Conservation (phyloP, 2,329 filamentous ascomycete genomes). For the Trichoderma polysporum region DNA sequence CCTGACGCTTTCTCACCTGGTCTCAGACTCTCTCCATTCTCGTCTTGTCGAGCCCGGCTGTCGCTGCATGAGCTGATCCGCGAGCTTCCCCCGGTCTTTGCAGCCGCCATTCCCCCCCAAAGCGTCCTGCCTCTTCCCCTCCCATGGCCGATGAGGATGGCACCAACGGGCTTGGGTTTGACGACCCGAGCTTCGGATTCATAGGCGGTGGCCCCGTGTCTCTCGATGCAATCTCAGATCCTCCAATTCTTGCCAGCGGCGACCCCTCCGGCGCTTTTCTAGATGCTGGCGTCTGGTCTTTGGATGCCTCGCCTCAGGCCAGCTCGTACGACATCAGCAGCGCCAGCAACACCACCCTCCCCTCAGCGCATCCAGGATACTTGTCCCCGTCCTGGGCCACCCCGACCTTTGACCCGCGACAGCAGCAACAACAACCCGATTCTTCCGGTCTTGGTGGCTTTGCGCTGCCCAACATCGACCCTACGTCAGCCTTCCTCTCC, state of each 20-base stretch:
- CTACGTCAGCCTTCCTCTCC: constrained; percentile 36
- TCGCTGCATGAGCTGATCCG: constrained; percentile 20
- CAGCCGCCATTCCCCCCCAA: not conserved
- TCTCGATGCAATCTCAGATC: constrained; percentile 34
- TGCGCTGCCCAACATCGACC: constrained; percentile 36
- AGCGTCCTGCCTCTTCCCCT: constrained; percentile 15
- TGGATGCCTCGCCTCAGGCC: constrained; percentile 49
- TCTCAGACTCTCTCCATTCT: constrained; percentile 14
- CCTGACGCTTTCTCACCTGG: constrained; percentile 14
- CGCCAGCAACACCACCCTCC: constrained; percentile 38
- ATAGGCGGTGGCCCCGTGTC: constrained; percentile 35
- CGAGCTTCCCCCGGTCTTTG: constrained; percentile 16
- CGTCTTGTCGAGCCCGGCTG: constrained; percentile 1
- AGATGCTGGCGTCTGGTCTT: constrained; percentile 44
- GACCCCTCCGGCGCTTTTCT: constrained; percentile 38
- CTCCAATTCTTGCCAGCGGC: constrained; percentile 32
- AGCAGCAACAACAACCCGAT: constrained; percentile 31
- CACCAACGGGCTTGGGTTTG: constrained; percentile 44
- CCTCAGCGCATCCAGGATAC: constrained; percentile 36
- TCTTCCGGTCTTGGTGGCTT: constrained; percentile 36
- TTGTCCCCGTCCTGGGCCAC: constrained; percentile 38
- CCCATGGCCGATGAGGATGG: constrained; percentile 43
- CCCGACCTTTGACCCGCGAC: constrained; percentile 33
- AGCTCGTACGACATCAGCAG: constrained; percentile 44
- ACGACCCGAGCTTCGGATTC: constrained; percentile 42